phyloP scores from a whole-genome alignment of 2,329 filamentous ascomycete genomes.

The Ceratocystis variospora region DNA sequence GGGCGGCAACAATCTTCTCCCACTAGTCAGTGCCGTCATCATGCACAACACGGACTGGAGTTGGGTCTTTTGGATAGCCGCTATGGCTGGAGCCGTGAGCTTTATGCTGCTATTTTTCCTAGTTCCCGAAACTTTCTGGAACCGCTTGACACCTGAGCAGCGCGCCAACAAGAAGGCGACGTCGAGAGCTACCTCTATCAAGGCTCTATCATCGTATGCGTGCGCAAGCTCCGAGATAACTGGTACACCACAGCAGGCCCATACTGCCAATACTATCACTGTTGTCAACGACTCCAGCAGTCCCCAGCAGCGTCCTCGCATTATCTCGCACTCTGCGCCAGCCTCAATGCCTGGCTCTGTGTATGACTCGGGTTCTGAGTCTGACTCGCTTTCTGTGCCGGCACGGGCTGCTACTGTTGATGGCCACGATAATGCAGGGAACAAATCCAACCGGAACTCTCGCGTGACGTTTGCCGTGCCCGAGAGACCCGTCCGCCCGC shows the following conservation, averaged over 20 bases:
- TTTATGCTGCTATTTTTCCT: slow-evolving; percentile 69
- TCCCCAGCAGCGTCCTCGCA: neutral
- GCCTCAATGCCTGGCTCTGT: slow-evolving; percentile 1
- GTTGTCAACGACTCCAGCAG: neutral
- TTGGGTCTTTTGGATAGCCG: slow-evolving; percentile 83
- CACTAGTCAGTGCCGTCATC: slow-evolving; percentile 71
- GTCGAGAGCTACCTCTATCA: slow-evolving; percentile 31
- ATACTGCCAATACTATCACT: neutral
- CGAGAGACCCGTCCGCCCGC: neutral
- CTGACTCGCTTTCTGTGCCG: neutral
- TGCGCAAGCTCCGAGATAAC: neutral
- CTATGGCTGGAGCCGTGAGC: slow-evolving; percentile 62
- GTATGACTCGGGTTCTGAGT: neutral
- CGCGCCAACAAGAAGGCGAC: slow-evolving; percentile 29
- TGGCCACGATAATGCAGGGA: neutral
- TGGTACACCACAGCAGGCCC: neutral
- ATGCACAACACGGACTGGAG: slow-evolving; percentile 70
- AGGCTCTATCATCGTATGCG: slow-evolving; percentile 32
- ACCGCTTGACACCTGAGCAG: slow-evolving; percentile 50
- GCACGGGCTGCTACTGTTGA: neutral
- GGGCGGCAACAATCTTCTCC: slow-evolving; percentile 80
- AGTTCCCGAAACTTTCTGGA: slow-evolving; percentile 93
- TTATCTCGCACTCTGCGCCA: neutral
- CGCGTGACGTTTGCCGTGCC: neutral
- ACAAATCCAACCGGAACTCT: neutral